Percentiles rank a stretch among this genome's conserved stretches.
Evolutionary conservation across 1,284 basidiomycete species (phyloP).

Genomic region (Ceratobasidium sp.): DNA sequence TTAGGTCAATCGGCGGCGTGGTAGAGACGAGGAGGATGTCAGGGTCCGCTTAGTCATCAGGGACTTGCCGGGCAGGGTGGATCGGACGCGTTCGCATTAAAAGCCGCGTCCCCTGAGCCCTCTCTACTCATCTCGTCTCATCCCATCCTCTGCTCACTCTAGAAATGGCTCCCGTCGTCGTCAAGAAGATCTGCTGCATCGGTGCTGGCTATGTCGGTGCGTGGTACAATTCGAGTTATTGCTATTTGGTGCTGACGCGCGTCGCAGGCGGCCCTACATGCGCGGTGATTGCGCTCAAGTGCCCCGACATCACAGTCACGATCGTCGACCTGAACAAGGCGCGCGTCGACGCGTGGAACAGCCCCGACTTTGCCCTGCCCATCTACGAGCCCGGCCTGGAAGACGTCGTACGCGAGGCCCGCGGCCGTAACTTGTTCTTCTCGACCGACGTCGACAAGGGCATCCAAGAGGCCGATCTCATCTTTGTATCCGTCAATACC

Average conservation of each 20-base stretch:
- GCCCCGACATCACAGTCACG: constrained; percentile 93
- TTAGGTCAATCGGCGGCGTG: constrained; percentile 10
- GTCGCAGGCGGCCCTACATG: constrained; percentile 87
- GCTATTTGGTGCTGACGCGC: neutral
- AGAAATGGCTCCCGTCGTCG: constrained; percentile 63
- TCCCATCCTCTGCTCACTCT: constrained; percentile 6
- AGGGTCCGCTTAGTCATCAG: neutral
- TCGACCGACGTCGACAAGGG: constrained; percentile 93
- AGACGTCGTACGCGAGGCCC: constrained; percentile 87
- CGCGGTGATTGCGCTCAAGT: constrained; percentile 93
- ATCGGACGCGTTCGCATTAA: constrained; percentile 18
- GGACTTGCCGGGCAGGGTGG: constrained; percentile 11
- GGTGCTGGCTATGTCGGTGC: constrained; percentile 96
- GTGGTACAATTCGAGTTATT: constrained; percentile 51
- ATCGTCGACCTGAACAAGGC: constrained; percentile 97
- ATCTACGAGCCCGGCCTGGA: constrained; percentile 99
- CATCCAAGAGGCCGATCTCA: constrained; percentile 92
- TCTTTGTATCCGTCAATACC: constrained; percentile 93
- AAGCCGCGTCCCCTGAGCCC: constrained; percentile 17
- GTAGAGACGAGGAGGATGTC: neutral
- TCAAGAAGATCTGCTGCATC: constrained; percentile 92
- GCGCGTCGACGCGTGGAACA: constrained; percentile 97
- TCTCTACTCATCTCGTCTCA: neutral
- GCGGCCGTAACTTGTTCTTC: constrained; percentile 97
- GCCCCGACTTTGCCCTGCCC: constrained; percentile 74